Evolutionary conservation across 2,329 filamentous ascomycete species (phyloP), one percentile per base, ranked within the genome.

Genomic region (Chaetomiaceae sp.): DNA sequence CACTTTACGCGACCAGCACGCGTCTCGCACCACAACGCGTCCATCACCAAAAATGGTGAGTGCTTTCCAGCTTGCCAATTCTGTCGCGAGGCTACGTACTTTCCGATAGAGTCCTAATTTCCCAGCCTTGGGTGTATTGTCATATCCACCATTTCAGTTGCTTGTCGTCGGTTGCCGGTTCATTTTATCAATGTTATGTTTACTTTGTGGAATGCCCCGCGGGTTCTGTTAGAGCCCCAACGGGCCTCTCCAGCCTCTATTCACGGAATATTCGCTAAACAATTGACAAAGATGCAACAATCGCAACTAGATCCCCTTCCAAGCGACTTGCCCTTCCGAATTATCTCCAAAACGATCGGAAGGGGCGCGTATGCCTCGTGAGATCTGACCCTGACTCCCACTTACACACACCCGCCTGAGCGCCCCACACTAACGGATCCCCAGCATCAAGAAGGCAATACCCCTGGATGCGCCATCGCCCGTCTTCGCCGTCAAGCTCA

Each of bases 361-460:
- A 87, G 90, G 68, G 94, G 94, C 63, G 94, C 94, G 63, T 99
- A 99, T 79, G 94, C 94, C 68, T 97, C 90, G 92, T 96, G 74
- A 71, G 72, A 72, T 13, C 13, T 20, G n/a, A 23, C 52, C 52
- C 45, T 51, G 6, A 45, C 48, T 32, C 46, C 29, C 51, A 57
- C 49, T 57, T 53, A 53, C 25, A 57, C 51, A 9, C 14, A n/a
- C n/a, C 13, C 18, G 29, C 47, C 55, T 43, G 25, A 33, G 47
- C 49, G 54, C 44, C 51, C 62, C 58, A 55, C 53, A 55, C 64
- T 61, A 38, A 57, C 52, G 30, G 30, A 41, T 48, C 51, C 42
- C 53, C 69, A 92, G 90, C 55, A 94, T 96, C 66, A 96, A 95
- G 68, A 97, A 97, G 74, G 94, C 92, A 27, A 82, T 86, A 42